Conservation (phyloP, 139 green algal genomes). For the Chlorella sp. region DNA sequence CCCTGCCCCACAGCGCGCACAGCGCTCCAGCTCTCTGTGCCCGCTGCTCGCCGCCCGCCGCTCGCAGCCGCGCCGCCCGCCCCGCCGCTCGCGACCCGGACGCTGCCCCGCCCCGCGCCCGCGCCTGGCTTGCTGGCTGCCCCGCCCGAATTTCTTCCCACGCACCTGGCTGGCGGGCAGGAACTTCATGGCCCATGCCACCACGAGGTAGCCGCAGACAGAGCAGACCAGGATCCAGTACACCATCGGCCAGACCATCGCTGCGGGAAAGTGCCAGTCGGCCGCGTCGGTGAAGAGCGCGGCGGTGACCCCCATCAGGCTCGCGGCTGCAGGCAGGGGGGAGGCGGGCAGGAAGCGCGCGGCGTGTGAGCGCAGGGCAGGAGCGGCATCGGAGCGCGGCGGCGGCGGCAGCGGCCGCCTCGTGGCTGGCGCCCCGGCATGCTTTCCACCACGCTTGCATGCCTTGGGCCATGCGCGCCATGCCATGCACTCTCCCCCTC, state of each 20-base stretch:
- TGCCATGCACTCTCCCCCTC: slow-evolving; percentile 29
- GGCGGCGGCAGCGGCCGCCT: too few species aligned
- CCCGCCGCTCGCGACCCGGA: too few species aligned
- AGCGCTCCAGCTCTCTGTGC: too few species aligned
- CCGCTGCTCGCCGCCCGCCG: too few species aligned
- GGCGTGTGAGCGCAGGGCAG: not conserved
- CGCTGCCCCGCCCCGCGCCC: too few species aligned
- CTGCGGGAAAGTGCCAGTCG: slow-evolving; percentile 42
- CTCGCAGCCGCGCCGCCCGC: too few species aligned
- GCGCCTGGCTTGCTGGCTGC: too few species aligned
- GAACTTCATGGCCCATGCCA: slow-evolving; percentile 61
- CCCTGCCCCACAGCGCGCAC: too few species aligned
- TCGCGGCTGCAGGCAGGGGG: slow-evolving; percentile 24
- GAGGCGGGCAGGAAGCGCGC: not conserved
- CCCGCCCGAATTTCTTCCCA: too few species aligned
- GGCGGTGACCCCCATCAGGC: slow-evolving; percentile 43
- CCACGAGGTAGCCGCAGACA: slow-evolving; percentile 62
- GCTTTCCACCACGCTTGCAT: too few species aligned
- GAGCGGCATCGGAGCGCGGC: not conserved
- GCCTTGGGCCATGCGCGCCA: slow-evolving; percentile 15
- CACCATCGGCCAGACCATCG: slow-evolving; percentile 44
- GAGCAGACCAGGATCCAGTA: slow-evolving; percentile 73
- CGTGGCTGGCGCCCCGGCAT: too few species aligned
- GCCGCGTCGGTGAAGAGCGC: slow-evolving; percentile 17
- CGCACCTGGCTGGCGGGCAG: slow-evolving; percentile 67